These are phyloP conservation scores for Allium fistulosum DNA, from an alignment of 106 monocot species.

Conservation along the genomic window DNA sequence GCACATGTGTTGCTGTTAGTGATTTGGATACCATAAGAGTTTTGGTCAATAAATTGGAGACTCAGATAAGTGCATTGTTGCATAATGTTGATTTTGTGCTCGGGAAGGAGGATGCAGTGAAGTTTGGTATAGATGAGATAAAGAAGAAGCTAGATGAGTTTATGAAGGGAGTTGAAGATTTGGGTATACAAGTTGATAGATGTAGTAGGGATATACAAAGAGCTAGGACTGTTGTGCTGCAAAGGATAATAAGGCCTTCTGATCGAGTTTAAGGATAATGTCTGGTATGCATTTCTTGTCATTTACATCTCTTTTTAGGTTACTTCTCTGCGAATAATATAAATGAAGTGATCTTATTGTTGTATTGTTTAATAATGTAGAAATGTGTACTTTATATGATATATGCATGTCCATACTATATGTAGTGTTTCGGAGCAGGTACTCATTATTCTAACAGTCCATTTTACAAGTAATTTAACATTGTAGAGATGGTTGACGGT, in stretches of 20 bases:
- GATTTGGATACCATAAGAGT: slow-evolving; percentile 44
- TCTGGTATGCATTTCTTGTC: no score
- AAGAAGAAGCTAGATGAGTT: slow-evolving; percentile 23
- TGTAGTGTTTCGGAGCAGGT: no score
- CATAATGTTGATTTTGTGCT: slow-evolving; percentile 25
- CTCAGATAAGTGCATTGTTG: slow-evolving; percentile 22
- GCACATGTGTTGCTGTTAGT: slow-evolving; percentile 17
- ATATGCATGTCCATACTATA: no score
- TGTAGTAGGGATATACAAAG: slow-evolving; percentile 30
- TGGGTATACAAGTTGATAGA: slow-evolving; percentile 41
- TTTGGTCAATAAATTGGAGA: slow-evolving; percentile 31
- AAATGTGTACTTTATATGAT: no score
- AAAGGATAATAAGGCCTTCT: slow-evolving; percentile 26
- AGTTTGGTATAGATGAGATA: slow-evolving; percentile 38
- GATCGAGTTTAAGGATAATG: background rate
- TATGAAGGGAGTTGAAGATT: slow-evolving; percentile 24
- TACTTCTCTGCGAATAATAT: no score
- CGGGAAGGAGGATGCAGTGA: slow-evolving; percentile 26
- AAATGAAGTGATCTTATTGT: no score
- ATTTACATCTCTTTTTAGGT: no score
- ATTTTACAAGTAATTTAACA: no score
- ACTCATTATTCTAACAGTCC: no score
- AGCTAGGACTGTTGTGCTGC: slow-evolving; percentile 46
- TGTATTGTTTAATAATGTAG: no score
- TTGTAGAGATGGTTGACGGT: no score